Base-by-base conservation (phyloP, 352 stramenopile genomes). In the Phytopythium aichiense region DNA sequence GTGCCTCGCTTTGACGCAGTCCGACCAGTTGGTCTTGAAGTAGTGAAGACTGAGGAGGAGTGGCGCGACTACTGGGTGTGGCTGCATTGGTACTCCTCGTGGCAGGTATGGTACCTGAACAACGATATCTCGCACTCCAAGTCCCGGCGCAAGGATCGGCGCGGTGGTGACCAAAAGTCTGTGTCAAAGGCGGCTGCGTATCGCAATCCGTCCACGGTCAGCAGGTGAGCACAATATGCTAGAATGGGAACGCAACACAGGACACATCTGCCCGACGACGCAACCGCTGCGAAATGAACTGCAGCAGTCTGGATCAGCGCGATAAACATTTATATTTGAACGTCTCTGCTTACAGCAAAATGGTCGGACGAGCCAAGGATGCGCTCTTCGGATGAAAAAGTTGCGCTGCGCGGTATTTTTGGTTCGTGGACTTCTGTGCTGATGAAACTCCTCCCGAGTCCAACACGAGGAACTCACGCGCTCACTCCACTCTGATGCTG, bases 11-110 rank as follows among this genome's bases (percentile, higher is more conserved):
- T 73, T 50, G 71, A 81, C 23, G 73, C 71, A 1, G 70, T 85
- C 0, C 72, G 63, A 22, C 79, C 77, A 23, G 76, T 77, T 22
- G 79, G 79, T 1, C 67, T 85, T 42, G 77, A 87, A 25, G 66
- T 81, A 16, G 56, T 88, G 7, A 77, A 87, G 43, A 82, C 74
- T 7, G 69, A 87, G 20, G 60, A 79, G 30, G 73, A 89, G 49
- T 69, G 76, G 67, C 51, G 66, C 0, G 77, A 88, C 22, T 88
- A 88, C 60, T 88, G 79, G 77, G 79, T 65, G 23, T 89, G 79
- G 77, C 56, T 89, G 49, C 76, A 87, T 46, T 89, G 79, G 79
- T 88, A 87, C 57, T 87, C 79, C 0, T 82, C 73, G 35, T 87
- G 79, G 79, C 79, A 88, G 35, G 60, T 88, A 37, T 87, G 77